Evolutionary conservation across 2,329 filamentous ascomycete species (phyloP).

Genomic region (Pleurostoma richardsiae): DNA sequence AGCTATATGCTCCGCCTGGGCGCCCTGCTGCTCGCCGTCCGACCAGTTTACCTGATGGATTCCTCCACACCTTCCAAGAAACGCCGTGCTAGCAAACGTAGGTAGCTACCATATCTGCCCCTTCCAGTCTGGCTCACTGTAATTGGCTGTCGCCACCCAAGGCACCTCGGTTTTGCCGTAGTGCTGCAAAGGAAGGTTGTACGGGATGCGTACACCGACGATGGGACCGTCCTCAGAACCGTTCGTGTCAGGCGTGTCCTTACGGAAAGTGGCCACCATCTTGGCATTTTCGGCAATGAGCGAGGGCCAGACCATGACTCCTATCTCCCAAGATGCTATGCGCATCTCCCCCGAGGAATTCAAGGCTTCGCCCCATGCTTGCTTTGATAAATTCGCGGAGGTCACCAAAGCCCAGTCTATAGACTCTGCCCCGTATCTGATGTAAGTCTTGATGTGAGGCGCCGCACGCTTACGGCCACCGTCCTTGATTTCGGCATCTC

Average conservation of each 20-base stretch:
- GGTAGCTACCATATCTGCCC: slow-evolving; percentile 32
- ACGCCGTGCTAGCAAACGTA: too few relatives aligned
- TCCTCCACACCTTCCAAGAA: too few relatives aligned
- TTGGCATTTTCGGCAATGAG: slow-evolving; percentile 39
- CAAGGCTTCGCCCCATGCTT: slow-evolving; percentile 74
- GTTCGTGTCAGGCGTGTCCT: slow-evolving; percentile 43
- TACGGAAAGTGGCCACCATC: slow-evolving; percentile 68
- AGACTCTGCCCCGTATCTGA: slow-evolving; percentile 51
- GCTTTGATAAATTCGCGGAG: slow-evolving; percentile 86
- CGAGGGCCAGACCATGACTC: slow-evolving; percentile 76
- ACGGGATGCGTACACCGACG: slow-evolving; percentile 76
- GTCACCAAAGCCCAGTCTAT: slow-evolving; percentile 86
- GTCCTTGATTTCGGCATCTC: slow-evolving; percentile 25
- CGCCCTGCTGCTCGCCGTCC: too few relatives aligned
- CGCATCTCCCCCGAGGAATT: slow-evolving; percentile 56
- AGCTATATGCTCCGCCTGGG: too few relatives aligned
- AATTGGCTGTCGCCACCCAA: slow-evolving; percentile 65
- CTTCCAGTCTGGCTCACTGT: slow-evolving; percentile 59
- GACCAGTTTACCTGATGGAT: too few relatives aligned
- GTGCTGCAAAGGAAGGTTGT: slow-evolving; percentile 66
- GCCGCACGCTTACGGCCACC: slow-evolving; percentile 65
- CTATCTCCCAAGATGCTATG: slow-evolving; percentile 78
- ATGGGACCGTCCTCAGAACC: slow-evolving; percentile 25
- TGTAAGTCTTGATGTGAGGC: slow-evolving; percentile 87
- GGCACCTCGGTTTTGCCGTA: slow-evolving; percentile 63